A percentile compares a stretch with the other conserved stretches of the same genome.
phyloP scores from a whole-genome alignment of 1,284 basidiomycete genomes.

The Entoloma clypeatum region DNA sequence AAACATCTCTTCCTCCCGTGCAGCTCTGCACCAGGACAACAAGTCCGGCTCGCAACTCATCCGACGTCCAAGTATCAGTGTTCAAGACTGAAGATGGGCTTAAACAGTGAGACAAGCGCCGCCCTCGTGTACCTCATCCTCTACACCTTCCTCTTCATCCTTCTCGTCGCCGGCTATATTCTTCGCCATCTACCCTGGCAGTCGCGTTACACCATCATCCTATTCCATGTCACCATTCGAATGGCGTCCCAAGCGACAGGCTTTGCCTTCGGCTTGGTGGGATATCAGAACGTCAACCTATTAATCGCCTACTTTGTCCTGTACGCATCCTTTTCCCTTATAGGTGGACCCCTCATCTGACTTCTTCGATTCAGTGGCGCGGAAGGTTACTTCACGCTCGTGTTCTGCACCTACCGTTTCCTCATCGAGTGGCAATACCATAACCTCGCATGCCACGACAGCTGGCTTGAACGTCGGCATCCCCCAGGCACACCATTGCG shows the following conservation, averaged over 20 bases:
- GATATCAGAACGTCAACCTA: slow-evolving; percentile 23
- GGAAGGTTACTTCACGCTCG: slow-evolving; percentile 32
- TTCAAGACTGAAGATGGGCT: slow-evolving; percentile 16
- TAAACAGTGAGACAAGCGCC: slow-evolving; percentile 23
- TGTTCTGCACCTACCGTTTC: slow-evolving; percentile 32
- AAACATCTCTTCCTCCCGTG: too few species aligned
- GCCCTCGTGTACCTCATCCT: slow-evolving; percentile 28
- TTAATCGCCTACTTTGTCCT: slow-evolving; percentile 31
- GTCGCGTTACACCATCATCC: slow-evolving; percentile 29
- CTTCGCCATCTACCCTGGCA: slow-evolving; percentile 23
- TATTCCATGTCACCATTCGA: slow-evolving; percentile 31
- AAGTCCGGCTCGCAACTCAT: neutral
- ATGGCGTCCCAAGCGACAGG: slow-evolving; percentile 32
- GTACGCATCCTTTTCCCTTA: slow-evolving; percentile 8
- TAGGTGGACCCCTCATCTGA: neutral
- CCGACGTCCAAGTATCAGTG: neutral
- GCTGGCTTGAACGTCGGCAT: slow-evolving; percentile 31
- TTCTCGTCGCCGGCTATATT: too few species aligned
- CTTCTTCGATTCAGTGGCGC: slow-evolving; percentile 18
- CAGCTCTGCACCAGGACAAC: neutral
- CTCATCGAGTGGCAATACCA: slow-evolving; percentile 34
- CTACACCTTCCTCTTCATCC: slow-evolving; percentile 26
- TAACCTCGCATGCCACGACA: slow-evolving; percentile 26
- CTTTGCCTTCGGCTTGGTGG: slow-evolving; percentile 29
- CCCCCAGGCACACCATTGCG: slow-evolving; percentile 11